Conservation (phyloP, 1,284 basidiomycete genomes). For the Fomitiporia mediterranea region DNA sequence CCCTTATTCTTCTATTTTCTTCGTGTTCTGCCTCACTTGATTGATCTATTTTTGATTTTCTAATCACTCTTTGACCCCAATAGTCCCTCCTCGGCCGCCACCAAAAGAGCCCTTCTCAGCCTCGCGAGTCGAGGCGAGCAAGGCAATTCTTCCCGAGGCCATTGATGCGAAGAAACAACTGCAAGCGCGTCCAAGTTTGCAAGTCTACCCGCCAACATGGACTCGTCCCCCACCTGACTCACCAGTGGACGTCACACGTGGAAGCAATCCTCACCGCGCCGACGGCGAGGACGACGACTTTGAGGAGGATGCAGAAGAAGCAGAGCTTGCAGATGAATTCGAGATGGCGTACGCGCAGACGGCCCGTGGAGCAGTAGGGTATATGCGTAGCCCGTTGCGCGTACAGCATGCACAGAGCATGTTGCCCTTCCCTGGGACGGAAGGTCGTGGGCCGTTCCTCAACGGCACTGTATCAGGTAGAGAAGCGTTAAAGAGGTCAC, state of each 20-base stretch:
- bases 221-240: conserved; percentile 17
- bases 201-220: conserved; percentile 5
- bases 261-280: conserved; percentile 7
- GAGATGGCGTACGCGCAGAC: conserved; percentile 16
- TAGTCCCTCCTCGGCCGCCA: conserved; percentile 1
- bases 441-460: background rate
- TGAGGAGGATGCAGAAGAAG: conserved; percentile 8
- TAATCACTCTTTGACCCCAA: background rate
- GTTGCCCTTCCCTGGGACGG: conserved; percentile 12
- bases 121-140: conserved; percentile 1
- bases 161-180: background rate
- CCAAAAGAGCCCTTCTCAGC: conserved; percentile 9
- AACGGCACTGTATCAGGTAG: background rate
- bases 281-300: conserved; percentile 15
- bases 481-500: background rate
- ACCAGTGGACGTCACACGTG: conserved; percentile 13
- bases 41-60: conserved; percentile 1
- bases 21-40: background rate
- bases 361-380: background rate
- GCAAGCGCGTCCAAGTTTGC: conserved; percentile 6
- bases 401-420: conserved; percentile 18
- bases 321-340: conserved; percentile 11
- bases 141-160: background rate
- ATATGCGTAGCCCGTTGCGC: conserved; percentile 6
- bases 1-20: background rate